phyloP scores from a whole-genome alignment of 2,329 filamentous ascomycete species.

The Pyricularia grisea region DNA sequence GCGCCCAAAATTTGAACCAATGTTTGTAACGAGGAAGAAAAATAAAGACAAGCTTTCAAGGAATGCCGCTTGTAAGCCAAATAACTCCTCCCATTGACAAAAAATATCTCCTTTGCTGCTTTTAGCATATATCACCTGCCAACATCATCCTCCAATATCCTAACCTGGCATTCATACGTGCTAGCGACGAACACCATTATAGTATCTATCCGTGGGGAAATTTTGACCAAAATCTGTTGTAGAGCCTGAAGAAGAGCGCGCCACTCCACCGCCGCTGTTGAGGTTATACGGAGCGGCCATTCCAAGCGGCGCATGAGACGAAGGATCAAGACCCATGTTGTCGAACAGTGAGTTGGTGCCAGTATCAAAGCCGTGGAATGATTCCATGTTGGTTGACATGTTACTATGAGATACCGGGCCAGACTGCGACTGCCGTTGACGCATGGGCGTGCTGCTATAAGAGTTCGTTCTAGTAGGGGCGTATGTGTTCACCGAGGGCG shows the following conservation, averaged over 20 bases:
- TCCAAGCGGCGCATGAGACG: slow-evolving; percentile 14
- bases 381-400: slow-evolving; percentile 9
- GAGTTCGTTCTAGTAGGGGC: slow-evolving; percentile 10
- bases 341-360: slow-evolving; percentile 13
- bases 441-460: slow-evolving; percentile 7
- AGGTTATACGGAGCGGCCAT: slow-evolving; percentile 15
- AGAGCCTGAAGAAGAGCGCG: slow-evolving; percentile 14
- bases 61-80: neutral
- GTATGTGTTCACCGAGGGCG: slow-evolving; percentile 11
- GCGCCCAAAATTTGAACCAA: neutral
- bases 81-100: neutral
- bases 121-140: neutral
- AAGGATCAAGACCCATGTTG: slow-evolving; percentile 18
- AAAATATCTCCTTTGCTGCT: neutral
- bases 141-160: neutral
- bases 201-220: slow-evolving; percentile 15
- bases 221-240: slow-evolving; percentile 6
- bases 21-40: neutral
- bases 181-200: slow-evolving; percentile 10
- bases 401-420: slow-evolving; percentile 6
- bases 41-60: neutral
- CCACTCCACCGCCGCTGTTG: slow-evolving; percentile 13
- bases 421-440: slow-evolving; percentile 14
- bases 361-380: slow-evolving; percentile 14
- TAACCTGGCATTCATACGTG: neutral